Conservation (phyloP, 2,329 filamentous ascomycete genomes). For the Diaporthe capsici region DNA sequence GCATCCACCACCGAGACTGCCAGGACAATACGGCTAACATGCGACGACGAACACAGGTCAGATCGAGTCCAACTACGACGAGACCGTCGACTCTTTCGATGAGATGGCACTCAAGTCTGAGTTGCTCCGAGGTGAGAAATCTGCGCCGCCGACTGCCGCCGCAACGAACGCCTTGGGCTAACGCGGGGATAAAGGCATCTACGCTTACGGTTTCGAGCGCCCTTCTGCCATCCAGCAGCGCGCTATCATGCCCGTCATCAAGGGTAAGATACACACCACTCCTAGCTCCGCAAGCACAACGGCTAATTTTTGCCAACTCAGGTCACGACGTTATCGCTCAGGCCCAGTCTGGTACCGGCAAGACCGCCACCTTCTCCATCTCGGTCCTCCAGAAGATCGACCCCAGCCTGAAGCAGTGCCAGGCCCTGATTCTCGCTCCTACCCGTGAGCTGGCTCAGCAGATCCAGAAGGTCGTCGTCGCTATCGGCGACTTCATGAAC, state of each 20-base stretch:
- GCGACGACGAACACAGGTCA: conserved; percentile 73
- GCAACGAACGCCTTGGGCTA: conserved; percentile 44
- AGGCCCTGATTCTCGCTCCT: conserved; percentile 94
- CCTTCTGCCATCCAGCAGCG: conserved; percentile 99
- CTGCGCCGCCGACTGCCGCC: conserved; percentile 41
- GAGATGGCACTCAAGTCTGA: conserved; percentile 97
- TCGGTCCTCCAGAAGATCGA: conserved; percentile 97
- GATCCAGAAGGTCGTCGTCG: conserved; percentile 98
- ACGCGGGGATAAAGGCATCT: conserved; percentile 75
- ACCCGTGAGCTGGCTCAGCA: conserved; percentile 97
- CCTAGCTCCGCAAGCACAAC: conserved; percentile 9
- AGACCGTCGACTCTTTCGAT: conserved; percentile 99
- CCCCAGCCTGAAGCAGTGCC: conserved; percentile 90
- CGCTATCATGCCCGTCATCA: conserved; percentile 99
- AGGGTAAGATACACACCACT: conserved; percentile 75
- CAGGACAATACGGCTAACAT: conserved; percentile 35
- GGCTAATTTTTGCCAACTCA: conserved; percentile 43
- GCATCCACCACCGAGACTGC: not conserved
- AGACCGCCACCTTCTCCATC: conserved; percentile 97
- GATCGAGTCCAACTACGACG: conserved; percentile 99
- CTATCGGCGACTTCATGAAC: conserved; percentile 99
- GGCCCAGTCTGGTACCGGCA: conserved; percentile 98
- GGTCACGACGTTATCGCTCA: conserved; percentile 99
- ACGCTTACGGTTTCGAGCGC: conserved; percentile 99
- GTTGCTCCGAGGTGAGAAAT: conserved; percentile 86